Percentiles rank a stretch among this genome's conserved stretches.
These are phyloP conservation scores for Thymus mandschuricus DNA, from an alignment of 257 asterid genomes.

Conservation along the genomic window DNA sequence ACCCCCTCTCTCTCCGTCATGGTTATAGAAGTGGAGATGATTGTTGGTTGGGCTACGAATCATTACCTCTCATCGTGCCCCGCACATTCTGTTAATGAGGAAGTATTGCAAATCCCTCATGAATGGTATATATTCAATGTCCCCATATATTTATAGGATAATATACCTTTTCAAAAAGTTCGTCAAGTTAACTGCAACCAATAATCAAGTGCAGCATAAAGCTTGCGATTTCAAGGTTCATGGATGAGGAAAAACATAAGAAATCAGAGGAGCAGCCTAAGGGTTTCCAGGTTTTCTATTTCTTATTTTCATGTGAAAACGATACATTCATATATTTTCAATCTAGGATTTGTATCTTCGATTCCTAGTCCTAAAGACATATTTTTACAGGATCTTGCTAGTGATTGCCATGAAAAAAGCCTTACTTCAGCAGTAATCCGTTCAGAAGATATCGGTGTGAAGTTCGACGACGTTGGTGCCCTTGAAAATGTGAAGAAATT, in stretches of 20 bases:
- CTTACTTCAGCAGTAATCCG: constrained; percentile 52
- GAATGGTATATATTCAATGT: background rate
- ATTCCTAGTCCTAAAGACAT: background rate
- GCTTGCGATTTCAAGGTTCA: constrained; percentile 40
- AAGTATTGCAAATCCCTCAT: constrained; percentile 51
- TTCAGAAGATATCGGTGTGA: constrained; percentile 59
- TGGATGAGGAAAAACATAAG: constrained; percentile 42
- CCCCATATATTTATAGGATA: too few relatives aligned
- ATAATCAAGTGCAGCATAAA: too few relatives aligned
- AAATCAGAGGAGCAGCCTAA: too few relatives aligned
- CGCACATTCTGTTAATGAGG: constrained; percentile 53
- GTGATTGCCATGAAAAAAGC: constrained; percentile 25
- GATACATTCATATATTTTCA: too few relatives aligned
- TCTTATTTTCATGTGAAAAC: too few relatives aligned
- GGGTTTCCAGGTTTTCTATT: too few relatives aligned
- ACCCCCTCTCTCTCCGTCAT: too few relatives aligned
- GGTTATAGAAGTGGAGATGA: too few relatives aligned
- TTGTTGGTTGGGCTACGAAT: constrained; percentile 71
- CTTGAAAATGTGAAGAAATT: too few relatives aligned
- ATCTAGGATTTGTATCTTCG: background rate
- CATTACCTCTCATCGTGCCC: constrained; percentile 63
- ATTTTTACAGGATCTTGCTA: constrained; percentile 54
- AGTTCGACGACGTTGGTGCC: too few relatives aligned
- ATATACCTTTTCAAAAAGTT: too few relatives aligned
- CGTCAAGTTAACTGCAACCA: too few relatives aligned